Evolutionary conservation across 108 stramenopile species (phyloP).

Genomic region (Parietichytrium sp.): DNA sequence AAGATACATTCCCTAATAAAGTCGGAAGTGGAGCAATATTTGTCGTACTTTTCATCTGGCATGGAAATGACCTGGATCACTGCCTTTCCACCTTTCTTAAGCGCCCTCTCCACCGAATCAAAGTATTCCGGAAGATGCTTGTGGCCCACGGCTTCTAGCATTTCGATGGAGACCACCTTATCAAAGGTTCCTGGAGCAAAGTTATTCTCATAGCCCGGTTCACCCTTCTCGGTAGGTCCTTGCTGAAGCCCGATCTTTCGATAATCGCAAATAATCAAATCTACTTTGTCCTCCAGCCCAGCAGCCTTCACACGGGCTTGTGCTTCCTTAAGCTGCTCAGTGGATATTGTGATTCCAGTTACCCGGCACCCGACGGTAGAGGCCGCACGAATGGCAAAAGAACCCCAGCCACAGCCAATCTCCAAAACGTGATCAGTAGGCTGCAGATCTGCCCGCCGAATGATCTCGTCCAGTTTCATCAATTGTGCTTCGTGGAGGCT

Average conservation of each 20-base stretch:
- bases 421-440: slow-evolving; percentile 71
- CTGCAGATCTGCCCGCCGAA: slow-evolving; percentile 72
- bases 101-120: slow-evolving; percentile 80
- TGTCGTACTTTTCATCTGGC: slow-evolving; percentile 85
- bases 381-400: slow-evolving; percentile 82
- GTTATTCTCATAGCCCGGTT: slow-evolving; percentile 42
- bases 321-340: slow-evolving; percentile 86
- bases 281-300: slow-evolving; percentile 69
- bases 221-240: background rate
- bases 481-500: slow-evolving; percentile 85
- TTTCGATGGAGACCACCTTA: slow-evolving; percentile 89
- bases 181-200: slow-evolving; percentile 68
- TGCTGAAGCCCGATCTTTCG: background rate
- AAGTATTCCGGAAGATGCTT: slow-evolving; percentile 79
- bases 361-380: slow-evolving; percentile 84
- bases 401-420: slow-evolving; percentile 95
- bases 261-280: slow-evolving; percentile 45
- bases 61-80: slow-evolving; percentile 96
- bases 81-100: slow-evolving; percentile 76
- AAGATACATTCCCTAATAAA: slow-evolving; percentile 96
- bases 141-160: slow-evolving; percentile 98
- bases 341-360: slow-evolving; percentile 85
- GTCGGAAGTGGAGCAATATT: slow-evolving; percentile 77
- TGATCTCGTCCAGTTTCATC: slow-evolving; percentile 86
- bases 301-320: slow-evolving; percentile 74